Conservation (phyloP, 805 yeast species). For the Ascoidea rubescens region DNA sequence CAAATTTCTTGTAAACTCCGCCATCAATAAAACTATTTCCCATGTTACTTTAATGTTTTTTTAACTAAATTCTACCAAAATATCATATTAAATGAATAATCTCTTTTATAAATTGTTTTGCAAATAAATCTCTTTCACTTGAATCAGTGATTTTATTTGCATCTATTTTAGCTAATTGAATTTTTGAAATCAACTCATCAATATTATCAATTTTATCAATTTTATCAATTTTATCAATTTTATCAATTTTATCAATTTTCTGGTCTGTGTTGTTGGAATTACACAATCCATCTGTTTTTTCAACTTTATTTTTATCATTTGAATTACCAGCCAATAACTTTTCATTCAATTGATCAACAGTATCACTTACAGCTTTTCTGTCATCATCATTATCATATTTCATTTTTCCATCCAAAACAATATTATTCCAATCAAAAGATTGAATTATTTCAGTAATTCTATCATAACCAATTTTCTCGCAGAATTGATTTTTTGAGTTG, state of each 20-base stretch:
- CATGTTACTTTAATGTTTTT: not conserved
- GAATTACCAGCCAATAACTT: not conserved
- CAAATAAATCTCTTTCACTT: conserved; percentile 5
- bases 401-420: conserved; percentile 1
- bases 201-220: conserved; percentile 1
- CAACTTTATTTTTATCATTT: not conserved
- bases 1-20: too few relatives aligned
- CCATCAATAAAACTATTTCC: not conserved
- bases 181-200: conserved; percentile 3
- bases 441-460: conserved; percentile 8
- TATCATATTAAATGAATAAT: conserved; percentile 4
- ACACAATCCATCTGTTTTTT: too few relatives aligned
- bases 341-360: not conserved
- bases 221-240: conserved; percentile 10
- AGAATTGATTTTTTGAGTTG: conserved; percentile 6
- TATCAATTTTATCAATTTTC: conserved; percentile 11
- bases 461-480: conserved; percentile 7
- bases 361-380: not conserved
- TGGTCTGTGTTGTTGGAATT: not conserved
- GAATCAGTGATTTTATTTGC: conserved; percentile 3
- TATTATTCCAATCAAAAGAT: conserved; percentile 8
- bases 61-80: not conserved
- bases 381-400: not conserved
- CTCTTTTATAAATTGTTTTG: conserved; percentile 7
- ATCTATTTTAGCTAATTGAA: conserved; percentile 7